Conservation (phyloP, 192 early-diverging fungal genomes). For the Neocallimastix lanati region DNA sequence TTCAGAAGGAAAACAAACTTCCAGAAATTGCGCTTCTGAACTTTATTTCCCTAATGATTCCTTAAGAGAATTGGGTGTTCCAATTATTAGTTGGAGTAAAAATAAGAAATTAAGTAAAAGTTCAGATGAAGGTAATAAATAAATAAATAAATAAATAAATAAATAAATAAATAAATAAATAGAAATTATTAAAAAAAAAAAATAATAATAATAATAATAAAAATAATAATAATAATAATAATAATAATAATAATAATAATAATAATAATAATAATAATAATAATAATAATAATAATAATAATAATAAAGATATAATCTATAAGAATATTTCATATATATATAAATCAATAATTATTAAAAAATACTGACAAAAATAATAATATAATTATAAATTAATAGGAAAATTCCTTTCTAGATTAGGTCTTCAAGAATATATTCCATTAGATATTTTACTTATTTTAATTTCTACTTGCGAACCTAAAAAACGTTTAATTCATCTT, state of each 20-base stretch:
- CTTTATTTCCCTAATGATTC: conserved; percentile 49
- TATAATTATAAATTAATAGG: background rate
- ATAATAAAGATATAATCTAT: no score
- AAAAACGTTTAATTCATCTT: conserved; percentile 26
- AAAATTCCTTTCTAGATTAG: background rate
- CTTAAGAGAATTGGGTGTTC: conserved; percentile 34
- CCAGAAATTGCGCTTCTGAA: conserved; percentile 33
- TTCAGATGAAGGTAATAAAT: conserved; percentile 14
- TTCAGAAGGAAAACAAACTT: conserved; percentile 7
- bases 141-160: background rate
- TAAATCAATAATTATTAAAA: no score
- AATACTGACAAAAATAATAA: background rate
- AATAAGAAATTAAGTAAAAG: conserved; percentile 21
- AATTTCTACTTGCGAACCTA: background rate
- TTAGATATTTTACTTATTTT: background rate
- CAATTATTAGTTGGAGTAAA: conserved; percentile 47
- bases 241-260: no score
- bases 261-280: no score
- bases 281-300: no score
- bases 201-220: no score
- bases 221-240: no score
- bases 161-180: background rate
- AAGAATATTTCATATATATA: no score
- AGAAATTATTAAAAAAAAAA: background rate
- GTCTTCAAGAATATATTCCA: background rate